Evolutionary conservation across 305 asterid genomes (phyloP).

Genomic region (Solanum aculeatissimum): DNA sequence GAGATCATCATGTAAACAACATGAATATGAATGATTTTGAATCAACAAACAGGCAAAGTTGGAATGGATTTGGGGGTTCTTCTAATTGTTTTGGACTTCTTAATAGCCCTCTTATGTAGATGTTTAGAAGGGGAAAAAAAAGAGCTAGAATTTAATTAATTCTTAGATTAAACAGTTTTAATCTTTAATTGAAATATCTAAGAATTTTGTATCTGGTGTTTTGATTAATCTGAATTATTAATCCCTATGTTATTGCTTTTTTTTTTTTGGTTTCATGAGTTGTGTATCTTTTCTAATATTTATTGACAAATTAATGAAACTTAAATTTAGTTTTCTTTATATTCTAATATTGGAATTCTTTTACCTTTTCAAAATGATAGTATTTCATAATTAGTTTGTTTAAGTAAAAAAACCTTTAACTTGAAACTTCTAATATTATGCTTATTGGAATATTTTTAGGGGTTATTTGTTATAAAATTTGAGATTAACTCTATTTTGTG

Average conservation of each 20-base stretch:
- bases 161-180: constrained; percentile 6
- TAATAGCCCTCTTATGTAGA: constrained; percentile 55
- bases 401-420: background rate
- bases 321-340: constrained; percentile 10
- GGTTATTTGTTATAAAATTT: background rate
- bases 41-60: constrained; percentile 21
- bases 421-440: background rate
- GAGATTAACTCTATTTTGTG: background rate
- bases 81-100: constrained; percentile 45
- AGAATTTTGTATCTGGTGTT: constrained; percentile 12
- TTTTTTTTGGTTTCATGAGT: constrained; percentile 3
- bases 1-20: constrained; percentile 11
- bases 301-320: constrained; percentile 24
- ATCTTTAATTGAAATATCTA: constrained; percentile 1
- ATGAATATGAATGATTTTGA: constrained; percentile 22
- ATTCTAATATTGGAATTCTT: background rate
- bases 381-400: background rate
- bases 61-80: constrained; percentile 38
- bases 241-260: background rate
- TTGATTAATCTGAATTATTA: constrained; percentile 21
- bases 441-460: background rate
- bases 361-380: background rate
- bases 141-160: constrained; percentile 11
- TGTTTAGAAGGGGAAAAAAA: background rate
- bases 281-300: background rate